Percentiles rank a stretch among this genome's conserved stretches.
Evolutionary conservation across 805 yeast species (phyloP).

Genomic region (Barnettozyma salicaria): DNA sequence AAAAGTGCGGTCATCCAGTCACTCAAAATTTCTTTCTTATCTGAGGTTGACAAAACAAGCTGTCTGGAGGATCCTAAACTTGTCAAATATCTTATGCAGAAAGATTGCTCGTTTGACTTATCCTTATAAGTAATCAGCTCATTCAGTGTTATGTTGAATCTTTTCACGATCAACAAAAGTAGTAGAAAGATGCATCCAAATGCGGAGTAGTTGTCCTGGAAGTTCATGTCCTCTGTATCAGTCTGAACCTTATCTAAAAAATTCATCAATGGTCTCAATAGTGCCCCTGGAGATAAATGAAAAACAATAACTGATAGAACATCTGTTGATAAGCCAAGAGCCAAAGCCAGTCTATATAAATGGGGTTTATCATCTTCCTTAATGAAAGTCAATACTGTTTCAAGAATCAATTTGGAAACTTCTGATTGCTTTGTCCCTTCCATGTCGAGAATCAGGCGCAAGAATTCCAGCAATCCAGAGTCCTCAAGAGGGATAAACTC

Average conservation of each 20-base stretch:
- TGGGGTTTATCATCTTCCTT: constrained; percentile 36
- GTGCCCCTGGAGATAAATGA: constrained; percentile 37
- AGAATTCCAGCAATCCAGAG: constrained; percentile 46
- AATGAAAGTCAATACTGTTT: constrained; percentile 33
- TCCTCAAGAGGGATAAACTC: constrained; percentile 47
- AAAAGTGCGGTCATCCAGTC: constrained; percentile 81
- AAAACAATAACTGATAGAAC: constrained; percentile 40
- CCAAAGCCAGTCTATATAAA: constrained; percentile 46
- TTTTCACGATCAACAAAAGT: constrained; percentile 33
- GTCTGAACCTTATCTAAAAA: constrained; percentile 44
- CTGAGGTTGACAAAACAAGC: constrained; percentile 22
- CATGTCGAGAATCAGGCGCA: constrained; percentile 40
- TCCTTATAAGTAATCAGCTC: constrained; percentile 24
- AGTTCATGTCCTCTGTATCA: constrained; percentile 43
- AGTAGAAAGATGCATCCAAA: constrained; percentile 57
- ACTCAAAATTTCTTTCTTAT: constrained; percentile 35
- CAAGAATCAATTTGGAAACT: constrained; percentile 33
- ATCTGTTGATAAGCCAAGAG: constrained; percentile 39
- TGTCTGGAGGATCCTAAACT: constrained; percentile 25
- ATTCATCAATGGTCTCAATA: constrained; percentile 41
- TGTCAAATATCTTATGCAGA: constrained; percentile 27
- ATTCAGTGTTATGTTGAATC: constrained; percentile 31
- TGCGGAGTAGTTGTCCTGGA: constrained; percentile 62
- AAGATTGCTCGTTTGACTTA: constrained; percentile 23
- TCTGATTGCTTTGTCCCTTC: constrained; percentile 43